phyloP scores from a whole-genome alignment of 139 green algal species.

The Chlamydomonas sphaeroides region DNA sequence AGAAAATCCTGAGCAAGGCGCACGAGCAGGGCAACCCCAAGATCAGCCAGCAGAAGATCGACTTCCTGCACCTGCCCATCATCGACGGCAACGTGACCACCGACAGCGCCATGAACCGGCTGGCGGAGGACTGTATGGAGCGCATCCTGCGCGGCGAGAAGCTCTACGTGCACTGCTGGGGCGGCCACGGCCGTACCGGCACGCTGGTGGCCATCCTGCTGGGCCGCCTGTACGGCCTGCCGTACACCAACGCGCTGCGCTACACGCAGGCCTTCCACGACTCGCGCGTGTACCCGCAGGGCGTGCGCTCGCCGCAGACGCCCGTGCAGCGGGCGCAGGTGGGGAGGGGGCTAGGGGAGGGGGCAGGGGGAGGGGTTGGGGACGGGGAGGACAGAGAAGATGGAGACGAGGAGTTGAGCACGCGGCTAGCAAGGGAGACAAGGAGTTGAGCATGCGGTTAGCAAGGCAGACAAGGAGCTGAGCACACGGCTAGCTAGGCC shows the following conservation, averaged over 20 bases:
- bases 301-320: constrained; percentile 81
- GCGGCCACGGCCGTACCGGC: constrained; percentile 70
- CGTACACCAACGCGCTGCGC: constrained; percentile 69
- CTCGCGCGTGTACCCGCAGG: constrained; percentile 75
- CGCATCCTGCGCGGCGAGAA: constrained; percentile 72
- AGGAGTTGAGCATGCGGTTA: no score
- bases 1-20: constrained; percentile 71
- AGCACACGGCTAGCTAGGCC: no score
- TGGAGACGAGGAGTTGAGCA: no score
- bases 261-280: constrained; percentile 85
- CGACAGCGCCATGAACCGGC: constrained; percentile 62
- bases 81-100: constrained; percentile 81
- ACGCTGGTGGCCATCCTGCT: constrained; percentile 80
- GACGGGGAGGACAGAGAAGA: no score
- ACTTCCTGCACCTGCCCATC: constrained; percentile 87
- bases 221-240: constrained; percentile 75
- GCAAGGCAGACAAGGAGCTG: no score
- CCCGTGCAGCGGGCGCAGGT: constrained; percentile 79
- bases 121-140: constrained; percentile 85
- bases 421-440: no score
- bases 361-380: background rate
- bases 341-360: background rate
- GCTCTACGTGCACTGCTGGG: constrained; percentile 89
- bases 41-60: constrained; percentile 77
- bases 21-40: constrained; percentile 61